phyloP scores from a whole-genome alignment of 352 stramenopile species.

The Peronospora farinosa region DNA sequence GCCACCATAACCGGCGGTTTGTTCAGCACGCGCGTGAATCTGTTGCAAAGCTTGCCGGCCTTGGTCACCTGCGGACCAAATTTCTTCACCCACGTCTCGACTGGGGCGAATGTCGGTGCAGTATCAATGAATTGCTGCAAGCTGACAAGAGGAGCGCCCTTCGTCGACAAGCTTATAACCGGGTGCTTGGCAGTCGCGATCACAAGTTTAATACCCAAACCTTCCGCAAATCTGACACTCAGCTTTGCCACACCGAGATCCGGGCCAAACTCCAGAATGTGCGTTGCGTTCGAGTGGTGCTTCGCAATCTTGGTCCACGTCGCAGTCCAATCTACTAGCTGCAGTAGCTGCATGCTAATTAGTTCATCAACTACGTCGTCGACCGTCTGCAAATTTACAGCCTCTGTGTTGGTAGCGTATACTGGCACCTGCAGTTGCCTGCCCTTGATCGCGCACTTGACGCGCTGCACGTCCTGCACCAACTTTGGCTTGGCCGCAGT shows the following conservation, averaged over 20 bases:
- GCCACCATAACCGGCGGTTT: constrained; percentile 75
- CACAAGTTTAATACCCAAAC: constrained; percentile 48
- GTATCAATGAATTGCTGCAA: constrained; percentile 39
- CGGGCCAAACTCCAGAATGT: constrained; percentile 76
- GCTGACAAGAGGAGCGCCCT: constrained; percentile 30
- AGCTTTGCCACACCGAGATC: constrained; percentile 52
- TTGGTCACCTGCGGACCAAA: constrained; percentile 44
- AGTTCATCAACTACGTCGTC: constrained; percentile 43
- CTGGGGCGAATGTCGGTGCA: constrained; percentile 3
- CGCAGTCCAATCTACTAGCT: constrained; percentile 53
- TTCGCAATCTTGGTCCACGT: constrained; percentile 40
- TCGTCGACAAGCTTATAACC: constrained; percentile 16
- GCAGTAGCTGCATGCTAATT: constrained; percentile 57
- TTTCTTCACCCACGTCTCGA: constrained; percentile 38
- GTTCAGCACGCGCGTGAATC: constrained; percentile 68
- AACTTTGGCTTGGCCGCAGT: constrained; percentile 37
- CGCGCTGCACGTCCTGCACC: constrained; percentile 41
- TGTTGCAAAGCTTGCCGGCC: constrained; percentile 55
- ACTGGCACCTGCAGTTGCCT: constrained; percentile 59
- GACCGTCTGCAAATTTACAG: constrained; percentile 47
- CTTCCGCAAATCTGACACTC: constrained; percentile 37
- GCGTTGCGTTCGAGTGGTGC: constrained; percentile 38
- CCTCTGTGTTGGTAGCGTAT: constrained; percentile 47
- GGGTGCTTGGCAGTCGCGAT: constrained; percentile 42
- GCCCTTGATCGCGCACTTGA: constrained; percentile 38